Evolutionary conservation across 495 filamentous ascomycete species (phyloP), one percentile per base, ranked within the genome.

Genomic region (Acidiella bohemica): DNA sequence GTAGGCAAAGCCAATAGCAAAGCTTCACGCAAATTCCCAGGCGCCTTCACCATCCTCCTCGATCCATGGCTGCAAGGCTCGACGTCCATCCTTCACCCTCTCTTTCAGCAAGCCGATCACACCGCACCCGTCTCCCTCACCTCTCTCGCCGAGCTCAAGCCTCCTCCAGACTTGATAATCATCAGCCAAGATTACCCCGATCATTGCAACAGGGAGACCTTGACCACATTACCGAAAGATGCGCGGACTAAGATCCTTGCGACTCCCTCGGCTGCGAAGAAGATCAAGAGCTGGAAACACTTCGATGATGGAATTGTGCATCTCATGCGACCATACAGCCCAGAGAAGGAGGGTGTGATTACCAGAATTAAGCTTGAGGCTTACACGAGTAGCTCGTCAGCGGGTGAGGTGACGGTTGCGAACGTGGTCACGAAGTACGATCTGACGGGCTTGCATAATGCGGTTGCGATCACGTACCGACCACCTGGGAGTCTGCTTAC

Each of bases 41-140:
- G 65, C 65, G 17, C 72, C 1, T 82, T 76, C 55, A 73, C 69
- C 5, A 69, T 84, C 25, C 62, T 84, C 37, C 42, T 85, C 14
- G 80, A 85, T 48, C 80, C 80, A 14, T 85, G 80, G 78, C 62
- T 85, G 26, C 60, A 59, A 10, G 81, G 78, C 0, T 50, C 68
- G 3, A 71, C 75, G 1, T 72, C 65, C 16, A 70, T 80, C 33
- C 64, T 73, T 42, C 69, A 76, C 50, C 63, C 66, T n/a, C 66
- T 65, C 46, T 75, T 83, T 58, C 73, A 76, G 0, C 66, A 66
- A 19, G 64, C 77, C 4, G 61, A 54, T 26, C 73, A 74, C 39
- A 68, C 61, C 11, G 46, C 59, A n/a, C 57, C 60, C 32, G 62
- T 75, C 19, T 75, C 68, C 49, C 64, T 83, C 38, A 58, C 61